phyloP scores from a whole-genome alignment of 2,329 filamentous ascomycete genomes.

The Westerdykella aurantiaca region DNA sequence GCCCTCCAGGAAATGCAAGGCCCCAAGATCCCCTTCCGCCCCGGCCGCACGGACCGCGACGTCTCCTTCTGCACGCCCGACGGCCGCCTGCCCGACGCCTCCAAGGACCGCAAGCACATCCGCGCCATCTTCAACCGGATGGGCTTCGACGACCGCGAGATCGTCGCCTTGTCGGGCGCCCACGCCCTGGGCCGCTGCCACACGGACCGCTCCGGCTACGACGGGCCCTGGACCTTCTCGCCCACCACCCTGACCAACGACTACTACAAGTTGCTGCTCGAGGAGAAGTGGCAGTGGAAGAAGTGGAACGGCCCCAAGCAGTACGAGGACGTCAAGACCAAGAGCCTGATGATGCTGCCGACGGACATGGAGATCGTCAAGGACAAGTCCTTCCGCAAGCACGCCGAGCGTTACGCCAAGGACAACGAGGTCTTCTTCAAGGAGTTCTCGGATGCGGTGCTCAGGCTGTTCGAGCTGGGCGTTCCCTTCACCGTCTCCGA shows the following conservation, averaged over 20 bases:
- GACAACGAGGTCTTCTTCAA: constrained; percentile 89
- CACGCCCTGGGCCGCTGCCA: constrained; percentile 85
- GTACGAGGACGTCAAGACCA: constrained; percentile 81
- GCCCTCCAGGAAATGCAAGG: constrained; percentile 96
- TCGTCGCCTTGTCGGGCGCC: constrained; percentile 81
- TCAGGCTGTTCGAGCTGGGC: constrained; percentile 87
- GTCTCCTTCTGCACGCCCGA: constrained; percentile 84
- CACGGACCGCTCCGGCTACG: constrained; percentile 77
- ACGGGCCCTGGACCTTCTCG: constrained; percentile 77
- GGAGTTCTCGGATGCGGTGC: constrained; percentile 74
- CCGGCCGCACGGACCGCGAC: constrained; percentile 77
- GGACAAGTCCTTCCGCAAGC: constrained; percentile 78
- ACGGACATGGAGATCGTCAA: constrained; percentile 81
- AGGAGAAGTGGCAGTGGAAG: constrained; percentile 95
- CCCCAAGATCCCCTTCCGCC: constrained; percentile 78
- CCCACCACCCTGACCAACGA: constrained; percentile 85
- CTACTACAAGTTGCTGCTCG: constrained; percentile 79
- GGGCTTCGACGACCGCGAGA: constrained; percentile 96
- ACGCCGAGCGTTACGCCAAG: constrained; percentile 82
- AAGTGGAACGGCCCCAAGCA: constrained; percentile 93
- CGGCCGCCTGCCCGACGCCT: constrained; percentile 78
- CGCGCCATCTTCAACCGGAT: constrained; percentile 92
- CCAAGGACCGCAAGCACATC: constrained; percentile 71
- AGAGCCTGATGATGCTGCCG: constrained; percentile 95
- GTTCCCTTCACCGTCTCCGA: constrained; percentile 67